Base-by-base conservation (phyloP, 768 basidiomycete genomes). In the Macrolepiota dolichaula region DNA sequence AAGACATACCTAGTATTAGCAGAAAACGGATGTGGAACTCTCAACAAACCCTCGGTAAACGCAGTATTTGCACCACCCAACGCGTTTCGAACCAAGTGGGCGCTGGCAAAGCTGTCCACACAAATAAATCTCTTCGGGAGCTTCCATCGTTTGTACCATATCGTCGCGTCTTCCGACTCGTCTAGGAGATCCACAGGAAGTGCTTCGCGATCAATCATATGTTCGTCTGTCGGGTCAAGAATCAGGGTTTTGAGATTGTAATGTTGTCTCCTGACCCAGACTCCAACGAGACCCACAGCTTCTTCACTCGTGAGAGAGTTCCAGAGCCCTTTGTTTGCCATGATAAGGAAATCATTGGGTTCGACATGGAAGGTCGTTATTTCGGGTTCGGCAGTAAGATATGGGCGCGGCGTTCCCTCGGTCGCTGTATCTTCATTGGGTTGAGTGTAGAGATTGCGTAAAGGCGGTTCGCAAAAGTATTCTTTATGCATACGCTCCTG, bases 271-370 rank as follows among this genome's bases (percentile, higher is more conserved):
- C 78, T 68, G 22, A 81, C 68, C 76, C 81, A 82, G 27, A 72
- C 66, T 5, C 81, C 84, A 19, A 84, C 78, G 19, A 85, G 74
- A 0, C 80, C 81, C 42, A 85, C 81, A 2, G 77, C 80, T 65
- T 86, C 84, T 62, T 82, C 78, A 68, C 78, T 81, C 27, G 79
- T 78, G 57, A 87, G 71, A 51, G 76, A 75, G 47, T 86, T 81
- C 76, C 79, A 85, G 7, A 87, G 69, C 5, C 83, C 85, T 62
- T 78, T 77, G 1, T 79, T 79, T 0, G 77, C 82, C 68, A 87
- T 65, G 32, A 86, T 78, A 51, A 87, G 66, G 66, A 86, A 85
- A 64, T 82, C 82, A 32, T 78, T 80, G 1, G 78, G 75, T 51
- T 75, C 65, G 15, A 82, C 68, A 42, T 74, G 68, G 27, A 75